Conservation (phyloP, 1,284 basidiomycete species). For the Neonothopanus nambi region DNA sequence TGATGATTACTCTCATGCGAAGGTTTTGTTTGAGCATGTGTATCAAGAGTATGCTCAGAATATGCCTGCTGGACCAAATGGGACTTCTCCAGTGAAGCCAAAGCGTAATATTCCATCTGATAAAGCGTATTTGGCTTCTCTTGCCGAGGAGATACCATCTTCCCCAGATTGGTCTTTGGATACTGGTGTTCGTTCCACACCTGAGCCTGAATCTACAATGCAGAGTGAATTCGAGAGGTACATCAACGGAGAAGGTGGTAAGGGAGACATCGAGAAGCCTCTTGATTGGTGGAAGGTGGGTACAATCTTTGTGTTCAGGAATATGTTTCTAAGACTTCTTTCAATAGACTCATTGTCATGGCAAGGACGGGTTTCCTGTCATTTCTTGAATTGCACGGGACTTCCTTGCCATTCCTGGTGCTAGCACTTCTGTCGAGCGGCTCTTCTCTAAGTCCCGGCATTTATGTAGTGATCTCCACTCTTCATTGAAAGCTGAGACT, state of each 20-base stretch:
- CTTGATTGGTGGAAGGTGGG: slow-evolving; percentile 23
- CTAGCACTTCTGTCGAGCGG: slow-evolving; percentile 26
- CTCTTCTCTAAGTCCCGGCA: slow-evolving; percentile 26
- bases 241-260: slow-evolving; percentile 13
- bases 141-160: not conserved
- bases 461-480: slow-evolving; percentile 21
- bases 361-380: slow-evolving; percentile 10
- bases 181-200: too few relatives aligned
- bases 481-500: slow-evolving; percentile 22
- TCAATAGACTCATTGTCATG: slow-evolving; percentile 3
- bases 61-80: not conserved
- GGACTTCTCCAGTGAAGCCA: not conserved
- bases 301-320: not conserved
- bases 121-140: not conserved
- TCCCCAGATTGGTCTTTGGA: too few relatives aligned
- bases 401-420: slow-evolving; percentile 25
- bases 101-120: not conserved
- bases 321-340: not conserved
- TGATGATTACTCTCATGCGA: slow-evolving; percentile 7
- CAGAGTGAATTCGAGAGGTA: slow-evolving; percentile 15
- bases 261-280: slow-evolving; percentile 6
- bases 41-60: slow-evolving; percentile 11
- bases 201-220: not conserved
- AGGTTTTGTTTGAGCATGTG: slow-evolving; percentile 11
- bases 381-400: slow-evolving; percentile 21